Evolutionary conservation across 192 early-diverging fungal genomes (phyloP), one percentile per base, ranked within the genome.

Genomic region (Podila epicladia): DNA sequence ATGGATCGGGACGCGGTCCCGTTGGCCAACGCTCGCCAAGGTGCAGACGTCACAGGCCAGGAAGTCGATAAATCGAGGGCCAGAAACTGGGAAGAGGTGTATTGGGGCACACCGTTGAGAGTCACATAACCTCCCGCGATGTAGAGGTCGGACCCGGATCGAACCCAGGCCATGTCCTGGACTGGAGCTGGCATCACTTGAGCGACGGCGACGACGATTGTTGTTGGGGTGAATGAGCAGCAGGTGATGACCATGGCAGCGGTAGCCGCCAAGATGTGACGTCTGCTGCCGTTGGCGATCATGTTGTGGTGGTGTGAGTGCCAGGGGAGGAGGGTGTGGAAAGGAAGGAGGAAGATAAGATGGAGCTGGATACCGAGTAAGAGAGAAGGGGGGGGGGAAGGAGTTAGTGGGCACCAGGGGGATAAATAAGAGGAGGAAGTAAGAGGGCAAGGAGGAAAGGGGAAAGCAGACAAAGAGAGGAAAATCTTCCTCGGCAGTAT

Each of bases 121-220:
- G 45, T 9, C 19, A 67, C 65, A 57, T 67, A 67, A 51, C 65
- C 65, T 57, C 65, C 65, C 38, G 55, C 26, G 50, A 67, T 22
- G 20, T 13, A 57, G 24, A 57, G 19, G 50, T 67, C 29, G 31
- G 65, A 53, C 6, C 65, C 65, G 31, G 48, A 57, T 53, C 65
- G 65, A 35, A n/a, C 49, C 33, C 32, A 55, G 32, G 65, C 48
- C 28, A 57, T 53, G 65, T 35, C 50, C 32, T 67, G 65, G 8
- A 67, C 65, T 33, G 65, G 49, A 20, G 49, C 22, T 3, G 65
- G 65, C n/a, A 33, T 22, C 50, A 67, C 65, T 57, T 67, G 65
- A 20, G 65, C 65, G 31, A 67, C 35, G 31, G 20, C 51, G 32
- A 35, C 29, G 26, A 24, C 29, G 9, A 35, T 4, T 15, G 50